phyloP scores from a whole-genome alignment of 805 yeast genomes.

The Yarrowia sp. region DNA sequence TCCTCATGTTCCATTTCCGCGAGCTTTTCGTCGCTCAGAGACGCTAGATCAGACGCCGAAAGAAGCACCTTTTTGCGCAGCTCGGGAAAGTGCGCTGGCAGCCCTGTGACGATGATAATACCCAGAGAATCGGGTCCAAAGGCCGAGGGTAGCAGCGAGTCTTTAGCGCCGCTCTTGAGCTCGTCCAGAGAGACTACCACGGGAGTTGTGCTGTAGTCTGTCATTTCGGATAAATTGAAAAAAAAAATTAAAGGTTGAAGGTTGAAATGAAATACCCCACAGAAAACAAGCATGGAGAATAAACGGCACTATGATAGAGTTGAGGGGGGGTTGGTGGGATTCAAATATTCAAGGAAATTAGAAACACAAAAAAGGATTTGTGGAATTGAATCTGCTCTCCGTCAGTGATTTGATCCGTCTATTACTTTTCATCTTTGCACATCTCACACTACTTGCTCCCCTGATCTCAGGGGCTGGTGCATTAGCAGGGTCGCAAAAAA shows the following conservation, averaged over 20 bases:
- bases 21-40: conserved; percentile 51
- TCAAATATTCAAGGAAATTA: not conserved
- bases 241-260: not conserved
- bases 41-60: conserved; percentile 55
- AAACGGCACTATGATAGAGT: conserved; percentile 9
- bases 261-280: conserved; percentile 6
- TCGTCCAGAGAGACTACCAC: conserved; percentile 42
- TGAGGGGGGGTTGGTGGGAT: not conserved
- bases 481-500: conserved; percentile 1
- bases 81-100: conserved; percentile 53
- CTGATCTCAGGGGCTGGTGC: conserved; percentile 8
- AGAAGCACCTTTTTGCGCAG: conserved; percentile 56
- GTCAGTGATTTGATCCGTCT: too few species aligned
- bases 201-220: conserved; percentile 38
- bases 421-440: too few species aligned
- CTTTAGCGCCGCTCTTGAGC: conserved; percentile 48
- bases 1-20: conserved; percentile 57
- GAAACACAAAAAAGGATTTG: too few species aligned
- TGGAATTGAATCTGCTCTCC: too few species aligned
- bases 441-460: too few species aligned
- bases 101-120: conserved; percentile 56
- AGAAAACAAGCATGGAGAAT: not conserved
- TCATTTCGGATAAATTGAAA: conserved; percentile 1
- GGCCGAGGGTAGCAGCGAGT: conserved; percentile 53
- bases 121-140: conserved; percentile 66